Conservation (phyloP, 306 rosid species). For the Purshia tridentata region DNA sequence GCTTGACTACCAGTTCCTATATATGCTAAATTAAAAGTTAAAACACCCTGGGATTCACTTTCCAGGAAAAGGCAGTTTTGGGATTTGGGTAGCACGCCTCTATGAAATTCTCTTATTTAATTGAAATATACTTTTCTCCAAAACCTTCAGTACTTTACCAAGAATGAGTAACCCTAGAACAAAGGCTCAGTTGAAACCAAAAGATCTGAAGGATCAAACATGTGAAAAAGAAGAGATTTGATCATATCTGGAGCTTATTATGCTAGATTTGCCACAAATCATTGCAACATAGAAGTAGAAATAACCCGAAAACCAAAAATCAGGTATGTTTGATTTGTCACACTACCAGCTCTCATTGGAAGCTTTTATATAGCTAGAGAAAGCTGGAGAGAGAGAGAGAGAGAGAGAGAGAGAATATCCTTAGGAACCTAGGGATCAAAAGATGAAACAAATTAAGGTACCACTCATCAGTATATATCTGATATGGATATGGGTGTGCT, state of each 20-base stretch:
- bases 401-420: background rate
- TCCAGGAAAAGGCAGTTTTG: slow-evolving; percentile 6
- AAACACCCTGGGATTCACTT: slow-evolving; percentile 6
- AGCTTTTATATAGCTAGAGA: background rate
- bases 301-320: background rate
- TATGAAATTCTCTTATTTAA: slow-evolving; percentile 5
- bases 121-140: background rate
- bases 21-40: background rate
- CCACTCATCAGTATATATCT: background rate
- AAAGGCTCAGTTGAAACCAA: background rate
- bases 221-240: background rate
- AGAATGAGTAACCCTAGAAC: background rate
- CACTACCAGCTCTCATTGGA: background rate
- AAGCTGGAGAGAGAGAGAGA: background rate
- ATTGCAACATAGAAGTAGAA: too few relatives aligned
- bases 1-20: slow-evolving; percentile 5
- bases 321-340: slow-evolving; percentile 2
- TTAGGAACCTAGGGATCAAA: slow-evolving; percentile 8
- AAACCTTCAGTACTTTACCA: background rate
- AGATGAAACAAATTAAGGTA: background rate
- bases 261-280: background rate
- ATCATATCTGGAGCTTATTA: background rate
- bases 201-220: background rate
- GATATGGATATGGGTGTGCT: background rate
- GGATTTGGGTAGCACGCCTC: background rate